Conservation (phyloP, 345 rosid genomes). For the Rubroshorea leprosula region DNA sequence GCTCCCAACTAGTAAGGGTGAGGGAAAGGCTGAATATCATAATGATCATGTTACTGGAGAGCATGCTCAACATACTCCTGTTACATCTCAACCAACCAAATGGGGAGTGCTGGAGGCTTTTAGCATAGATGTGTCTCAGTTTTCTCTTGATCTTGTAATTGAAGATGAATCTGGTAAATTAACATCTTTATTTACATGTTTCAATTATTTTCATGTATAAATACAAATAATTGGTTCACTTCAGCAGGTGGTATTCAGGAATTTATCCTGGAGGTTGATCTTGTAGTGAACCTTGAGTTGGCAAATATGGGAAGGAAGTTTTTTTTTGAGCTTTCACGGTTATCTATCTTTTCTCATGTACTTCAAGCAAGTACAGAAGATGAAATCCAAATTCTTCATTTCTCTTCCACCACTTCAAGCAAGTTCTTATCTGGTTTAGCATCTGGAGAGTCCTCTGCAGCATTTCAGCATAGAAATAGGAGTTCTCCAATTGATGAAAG, state of each 20-base stretch:
- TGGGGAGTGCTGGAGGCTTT: constrained; percentile 37
- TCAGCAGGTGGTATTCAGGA: constrained; percentile 59
- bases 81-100: constrained; percentile 28
- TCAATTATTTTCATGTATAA: constrained; percentile 12
- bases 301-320: constrained; percentile 40
- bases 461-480: constrained; percentile 30
- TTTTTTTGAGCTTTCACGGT: constrained; percentile 47
- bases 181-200: constrained; percentile 16
- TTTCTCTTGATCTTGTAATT: constrained; percentile 53
- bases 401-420: constrained; percentile 40
- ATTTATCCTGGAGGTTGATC: constrained; percentile 54
- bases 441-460: constrained; percentile 30
- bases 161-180: constrained; percentile 57
- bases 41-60: constrained; percentile 14
- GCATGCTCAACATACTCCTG: constrained; percentile 20
- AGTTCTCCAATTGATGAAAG: constrained; percentile 35
- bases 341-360: constrained; percentile 61
- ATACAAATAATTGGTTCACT: constrained; percentile 22
- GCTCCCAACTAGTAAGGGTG: constrained; percentile 25
- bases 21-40: constrained; percentile 29
- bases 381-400: constrained; percentile 48
- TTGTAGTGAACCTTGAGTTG: constrained; percentile 42
- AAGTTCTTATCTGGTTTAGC: constrained; percentile 31
- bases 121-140: constrained; percentile 40
- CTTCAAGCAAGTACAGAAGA: constrained; percentile 35